Base-by-base conservation (phyloP, 192 early-diverging fungal species). In the Linnemannia zychae region DNA sequence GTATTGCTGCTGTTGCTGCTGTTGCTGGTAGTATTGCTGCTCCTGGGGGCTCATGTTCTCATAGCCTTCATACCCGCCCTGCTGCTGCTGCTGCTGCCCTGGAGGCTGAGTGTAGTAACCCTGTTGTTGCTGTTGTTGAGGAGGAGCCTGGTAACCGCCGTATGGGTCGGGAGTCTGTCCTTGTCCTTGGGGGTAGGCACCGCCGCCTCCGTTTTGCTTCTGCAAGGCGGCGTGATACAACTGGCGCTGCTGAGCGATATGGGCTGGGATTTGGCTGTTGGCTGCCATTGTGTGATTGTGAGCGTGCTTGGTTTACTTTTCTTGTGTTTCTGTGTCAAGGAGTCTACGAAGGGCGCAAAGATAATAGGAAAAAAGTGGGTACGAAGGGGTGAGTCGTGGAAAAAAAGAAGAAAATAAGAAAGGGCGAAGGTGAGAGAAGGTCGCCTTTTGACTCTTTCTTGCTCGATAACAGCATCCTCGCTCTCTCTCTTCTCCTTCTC, bases 131-230 rank as follows among this genome's bases (percentile, higher is more conserved):
- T 75, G 57, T 36, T 75, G 73, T 31, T 76, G 74, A 22, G 71
- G 49, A 34, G 74, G 57, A 36, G n/a, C 72, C n/a, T 72, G 31
- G 49, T 81, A 76, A 5, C 80, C 74, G 34, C 80, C 57, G 69
- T 79, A 66, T 16, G 40, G 50, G 57, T 80, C 73, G 9, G 18
- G 22, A 11, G 52, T 13, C 28, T 63, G 57, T 47, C 34, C 60
- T 34, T 68, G 28, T 47, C 71, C 47, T n/a, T 72, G 60, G 2
- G 79, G 52, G 18, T 49, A 37, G 17, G 74, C 52, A 15, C 74
- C 80, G 9, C 70, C 70, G 57, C 74, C 74, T n/a, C 71, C 79
- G 44, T 81, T 81, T 47, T 81, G 80, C 74, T 81, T 81, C 69
- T 81, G 74, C 50, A 81, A 74, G 3, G 80, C 80, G 22, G 80